Evolutionary conservation across 78 protist species (phyloP).

Genomic region (Speleostelium caveatum): DNA sequence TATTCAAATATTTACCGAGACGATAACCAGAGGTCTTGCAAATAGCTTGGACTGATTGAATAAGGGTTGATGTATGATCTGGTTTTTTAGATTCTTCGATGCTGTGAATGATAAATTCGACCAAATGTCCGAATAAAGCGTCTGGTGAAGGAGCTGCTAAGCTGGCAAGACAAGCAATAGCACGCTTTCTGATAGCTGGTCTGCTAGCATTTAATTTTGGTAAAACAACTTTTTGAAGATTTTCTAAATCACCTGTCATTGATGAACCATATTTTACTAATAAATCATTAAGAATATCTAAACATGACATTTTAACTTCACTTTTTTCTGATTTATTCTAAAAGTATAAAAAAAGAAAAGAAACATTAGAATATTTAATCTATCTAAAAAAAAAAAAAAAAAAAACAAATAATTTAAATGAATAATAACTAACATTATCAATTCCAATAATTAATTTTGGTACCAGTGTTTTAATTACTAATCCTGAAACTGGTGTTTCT

Average conservation of each 20-base stretch:
- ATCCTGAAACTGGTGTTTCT: conserved; percentile 44
- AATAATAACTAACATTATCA: not conserved
- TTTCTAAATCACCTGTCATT: conserved; percentile 56
- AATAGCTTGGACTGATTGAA: conserved; percentile 74
- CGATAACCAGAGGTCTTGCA: conserved; percentile 68
- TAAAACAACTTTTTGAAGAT: conserved; percentile 59
- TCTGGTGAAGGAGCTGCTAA: conserved; percentile 77
- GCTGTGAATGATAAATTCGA: conserved; percentile 66
- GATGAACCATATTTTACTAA: conserved; percentile 60
- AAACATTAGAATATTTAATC: not conserved
- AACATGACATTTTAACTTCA: conserved; percentile 63
- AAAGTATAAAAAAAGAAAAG: not conserved
- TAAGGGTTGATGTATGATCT: conserved; percentile 73
- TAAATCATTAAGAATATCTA: conserved; percentile 76
- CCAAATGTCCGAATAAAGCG: conserved; percentile 46
- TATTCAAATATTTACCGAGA: conserved; percentile 68
- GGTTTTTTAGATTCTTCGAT: conserved; percentile 66
- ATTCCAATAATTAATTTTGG: conserved; percentile 68
- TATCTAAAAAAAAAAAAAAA: not conserved
- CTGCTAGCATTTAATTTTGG: conserved; percentile 59
- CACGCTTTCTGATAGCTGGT: conserved; percentile 76
- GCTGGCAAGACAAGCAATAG: conserved; percentile 68
- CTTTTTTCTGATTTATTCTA: conserved; percentile 61
- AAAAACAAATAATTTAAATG: not conserved
- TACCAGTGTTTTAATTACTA: conserved; percentile 56